Evolutionary conservation across 192 early-diverging fungal species (phyloP), one percentile per base, ranked within the genome.

Genomic region (Backusella tarrabulga): DNA sequence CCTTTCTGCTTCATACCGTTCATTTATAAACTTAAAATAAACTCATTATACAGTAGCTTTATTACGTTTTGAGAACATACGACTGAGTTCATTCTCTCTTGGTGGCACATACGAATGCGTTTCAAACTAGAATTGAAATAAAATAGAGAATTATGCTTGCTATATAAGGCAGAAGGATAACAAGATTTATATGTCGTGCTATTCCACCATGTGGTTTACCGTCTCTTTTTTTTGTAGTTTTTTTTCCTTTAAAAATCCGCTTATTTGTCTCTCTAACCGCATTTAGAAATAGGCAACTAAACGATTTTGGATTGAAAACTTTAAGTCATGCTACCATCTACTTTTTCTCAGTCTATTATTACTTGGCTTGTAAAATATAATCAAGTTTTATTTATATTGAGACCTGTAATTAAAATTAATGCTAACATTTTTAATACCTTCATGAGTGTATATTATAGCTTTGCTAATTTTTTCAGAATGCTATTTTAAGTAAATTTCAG

Each of bases 161-260:
- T 63, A 63, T 29, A 63, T 14, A 26, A 29, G 56, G 56, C 12
- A 63, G 56, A 63, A 3, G 26, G 56, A 63, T 63, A 63, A 63
- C 56, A 63, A 63, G 9, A 29, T 12, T 29, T 23, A 4, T 63
- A 63, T 63, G 56, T 63, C 23, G 56, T 63, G 56, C 21, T 63
- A 63, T 63, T 63, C 56, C 23, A 29, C 56, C 56, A 63, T 63
- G 56, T 63, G 56, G 23, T 63, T 63, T 63, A 63, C 56, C 21
- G 9, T 23, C 26, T 54, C 6, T 29, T 63, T 63, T 60, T 26
- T 63, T 29, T 63, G 56, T 63, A 63, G 21, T 63, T 29, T 63
- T 63, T 63, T 63, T 32, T 32, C 32, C 11, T 63, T 63, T 63
- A 63, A 29, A 29, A 63, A 26, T 23, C 56, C 56, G 56, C 56